Evolutionary conservation across 129 eudicot genomes (phyloP).

Genomic region (Flaveria trinervia): DNA sequence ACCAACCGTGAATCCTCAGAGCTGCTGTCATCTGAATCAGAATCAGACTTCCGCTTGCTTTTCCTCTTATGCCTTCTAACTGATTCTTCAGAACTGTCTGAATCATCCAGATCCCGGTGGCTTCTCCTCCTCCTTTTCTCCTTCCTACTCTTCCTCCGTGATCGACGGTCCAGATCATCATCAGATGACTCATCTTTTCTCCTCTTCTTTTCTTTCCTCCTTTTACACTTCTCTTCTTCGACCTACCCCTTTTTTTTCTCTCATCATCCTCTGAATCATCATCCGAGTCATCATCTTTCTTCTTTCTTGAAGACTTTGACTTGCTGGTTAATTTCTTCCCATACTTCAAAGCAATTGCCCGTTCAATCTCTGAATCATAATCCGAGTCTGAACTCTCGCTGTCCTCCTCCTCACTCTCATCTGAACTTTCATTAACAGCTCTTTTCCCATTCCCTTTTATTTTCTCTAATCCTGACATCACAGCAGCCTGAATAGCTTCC

Average conservation of each 20-base stretch:
- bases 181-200: conserved; percentile 71
- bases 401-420: conserved; percentile 74
- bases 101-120: conserved; percentile 58
- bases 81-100: conserved; percentile 46
- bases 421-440: conserved; percentile 45
- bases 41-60: conserved; percentile 42
- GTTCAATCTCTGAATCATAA: conserved; percentile 85
- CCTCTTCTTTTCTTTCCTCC: conserved; percentile 57
- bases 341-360: conserved; percentile 56
- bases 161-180: conserved; percentile 52
- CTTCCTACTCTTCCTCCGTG: conserved; percentile 70
- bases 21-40: conserved; percentile 60
- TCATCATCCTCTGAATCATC: conserved; percentile 52
- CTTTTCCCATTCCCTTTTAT: conserved; percentile 58
- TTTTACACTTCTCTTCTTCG: conserved; percentile 65
- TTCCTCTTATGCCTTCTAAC: conserved; percentile 48
- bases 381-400: conserved; percentile 88
- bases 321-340: conserved; percentile 51
- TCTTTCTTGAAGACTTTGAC: conserved; percentile 40
- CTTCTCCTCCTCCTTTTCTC: conserved; percentile 78
- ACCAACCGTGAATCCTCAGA: conserved; percentile 67
- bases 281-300: conserved; percentile 41
- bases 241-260: conserved; percentile 56
- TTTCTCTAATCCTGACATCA: conserved; percentile 72
- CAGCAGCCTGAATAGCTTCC: conserved; percentile 68